Evolutionary conservation across 768 basidiomycete species (phyloP).

Genomic region (Pleurotus citrinopileatus): DNA sequence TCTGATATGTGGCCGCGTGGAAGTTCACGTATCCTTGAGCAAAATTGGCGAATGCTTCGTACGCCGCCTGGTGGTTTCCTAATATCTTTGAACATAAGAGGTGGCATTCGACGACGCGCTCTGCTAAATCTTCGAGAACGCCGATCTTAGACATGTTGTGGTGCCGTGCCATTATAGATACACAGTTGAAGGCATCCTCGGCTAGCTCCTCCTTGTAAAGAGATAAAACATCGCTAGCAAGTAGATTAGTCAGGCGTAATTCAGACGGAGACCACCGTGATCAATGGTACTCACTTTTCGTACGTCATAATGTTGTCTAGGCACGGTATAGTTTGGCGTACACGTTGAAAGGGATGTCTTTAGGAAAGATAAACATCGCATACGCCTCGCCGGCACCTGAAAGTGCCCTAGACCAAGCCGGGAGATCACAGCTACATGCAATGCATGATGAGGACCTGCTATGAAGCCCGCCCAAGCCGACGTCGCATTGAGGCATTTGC

Average conservation of each 20-base stretch:
- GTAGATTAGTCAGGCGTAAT: too few species aligned
- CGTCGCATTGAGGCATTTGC: too few species aligned
- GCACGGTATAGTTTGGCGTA: slow-evolving; percentile 5
- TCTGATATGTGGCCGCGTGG: neutral
- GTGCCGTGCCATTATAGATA: neutral
- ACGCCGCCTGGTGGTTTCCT: neutral
- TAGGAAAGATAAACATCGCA: slow-evolving; percentile 3
- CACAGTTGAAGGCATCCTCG: slow-evolving; percentile 1
- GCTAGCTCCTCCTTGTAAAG: slow-evolving; percentile 8
- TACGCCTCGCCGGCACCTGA: neutral
- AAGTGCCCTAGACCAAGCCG: too few species aligned
- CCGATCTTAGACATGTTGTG: neutral
- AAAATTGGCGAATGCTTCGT: neutral
- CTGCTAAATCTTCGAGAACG: neutral
- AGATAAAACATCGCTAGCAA: slow-evolving; percentile 4
- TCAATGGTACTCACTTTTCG: neutral
- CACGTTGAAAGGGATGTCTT: neutral
- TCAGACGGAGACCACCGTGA: neutral
- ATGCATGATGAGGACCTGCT: too few species aligned
- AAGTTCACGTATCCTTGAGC: neutral
- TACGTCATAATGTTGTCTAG: neutral
- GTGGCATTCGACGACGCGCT: neutral
- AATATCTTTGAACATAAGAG: neutral
- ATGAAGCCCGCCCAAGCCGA: too few species aligned
- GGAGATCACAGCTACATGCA: too few species aligned